Evolutionary conservation across 2,329 filamentous ascomycete genomes (phyloP), one percentile per base, ranked within the genome.

Genomic region (Aureobasidium vineae): DNA sequence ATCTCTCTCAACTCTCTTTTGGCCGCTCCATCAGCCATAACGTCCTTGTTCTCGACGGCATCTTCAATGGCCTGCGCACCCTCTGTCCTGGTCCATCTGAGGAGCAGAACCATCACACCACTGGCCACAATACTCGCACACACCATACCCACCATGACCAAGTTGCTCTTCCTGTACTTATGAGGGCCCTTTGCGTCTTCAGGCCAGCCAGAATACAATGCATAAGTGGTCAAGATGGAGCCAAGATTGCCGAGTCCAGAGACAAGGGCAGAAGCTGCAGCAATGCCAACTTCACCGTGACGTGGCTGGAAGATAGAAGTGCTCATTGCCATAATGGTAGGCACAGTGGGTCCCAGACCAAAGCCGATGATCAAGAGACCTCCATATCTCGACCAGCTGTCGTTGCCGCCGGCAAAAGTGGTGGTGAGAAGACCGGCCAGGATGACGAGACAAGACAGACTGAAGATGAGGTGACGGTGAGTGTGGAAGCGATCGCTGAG

Each of bases 261-360:
- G 0, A 97, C 92, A 13, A 97, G 82, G 2, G 92, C 92, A 1
- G 90, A 87, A 0, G 92, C 92, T 16, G 92, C 90, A 4, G 92
- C 92, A 7, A 97, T 92, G 65, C 92, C 92, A 26, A 97, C 91
- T 77, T 97, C 92, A 54, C 92, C 91, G 74, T 97, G 92, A 15
- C 92, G 89, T 38, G 85, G 85, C 79, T 96, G 92, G 81, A 97
- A 97, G 73, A 96, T 89, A 78, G 96, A 90, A 69, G 88, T 91
- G 38, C 90, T 92, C 92, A 92, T 96, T 41, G 92, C 89, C 92
- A 97, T 97, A 76, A 90, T 94, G 73, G 94, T 94, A 13, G 92
- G 92, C 0, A 96, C 92, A 0, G 92, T 96, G 3, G 92, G 92
- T 1, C 92, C 92, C 1, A 97, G 87, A 0, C 92, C 92, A 73